Conservation (phyloP, 768 basidiomycete genomes). For the Calocybe cyanea region DNA sequence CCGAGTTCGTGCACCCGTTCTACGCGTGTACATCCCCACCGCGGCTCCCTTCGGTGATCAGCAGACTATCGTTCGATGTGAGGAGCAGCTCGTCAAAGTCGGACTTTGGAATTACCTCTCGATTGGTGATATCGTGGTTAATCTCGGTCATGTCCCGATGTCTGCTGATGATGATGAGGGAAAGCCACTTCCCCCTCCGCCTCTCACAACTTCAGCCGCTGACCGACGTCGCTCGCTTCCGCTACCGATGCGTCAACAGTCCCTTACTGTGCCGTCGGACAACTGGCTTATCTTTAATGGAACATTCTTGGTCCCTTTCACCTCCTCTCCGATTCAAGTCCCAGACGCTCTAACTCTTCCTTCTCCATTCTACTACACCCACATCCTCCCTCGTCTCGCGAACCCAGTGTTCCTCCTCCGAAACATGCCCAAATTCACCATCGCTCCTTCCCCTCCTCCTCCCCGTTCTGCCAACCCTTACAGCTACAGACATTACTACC, state of each 20-base stretch:
- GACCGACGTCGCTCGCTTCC: conserved; percentile 3
- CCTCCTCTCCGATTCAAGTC: conserved; percentile 44
- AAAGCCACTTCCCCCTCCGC: no score
- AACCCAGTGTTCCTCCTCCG: conserved; percentile 34
- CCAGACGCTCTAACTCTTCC: conserved; percentile 59
- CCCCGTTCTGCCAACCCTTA: no score
- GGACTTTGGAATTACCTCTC: conserved; percentile 77
- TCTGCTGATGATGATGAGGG: conserved; percentile 24
- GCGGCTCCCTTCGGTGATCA: conserved; percentile 41
- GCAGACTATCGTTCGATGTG: conserved; percentile 51
- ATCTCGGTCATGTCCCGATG: conserved; percentile 72
- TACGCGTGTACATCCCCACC: conserved; percentile 65
- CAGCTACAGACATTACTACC: neutral
- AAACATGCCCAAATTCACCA: conserved; percentile 33
- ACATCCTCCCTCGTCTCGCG: conserved; percentile 45
- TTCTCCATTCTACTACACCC: conserved; percentile 73
- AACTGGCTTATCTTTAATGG: conserved; percentile 81
- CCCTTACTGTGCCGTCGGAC: conserved; percentile 11
- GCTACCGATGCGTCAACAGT: conserved; percentile 6
- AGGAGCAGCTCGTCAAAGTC: conserved; percentile 61
- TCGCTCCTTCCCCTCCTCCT: no score
- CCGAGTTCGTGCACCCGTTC: conserved; percentile 64
- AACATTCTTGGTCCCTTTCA: conserved; percentile 52
- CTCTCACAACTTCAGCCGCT: neutral
- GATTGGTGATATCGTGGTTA: conserved; percentile 74